Conservation (phyloP, 2,329 filamentous ascomycete species). For the Anthostomella pinea region DNA sequence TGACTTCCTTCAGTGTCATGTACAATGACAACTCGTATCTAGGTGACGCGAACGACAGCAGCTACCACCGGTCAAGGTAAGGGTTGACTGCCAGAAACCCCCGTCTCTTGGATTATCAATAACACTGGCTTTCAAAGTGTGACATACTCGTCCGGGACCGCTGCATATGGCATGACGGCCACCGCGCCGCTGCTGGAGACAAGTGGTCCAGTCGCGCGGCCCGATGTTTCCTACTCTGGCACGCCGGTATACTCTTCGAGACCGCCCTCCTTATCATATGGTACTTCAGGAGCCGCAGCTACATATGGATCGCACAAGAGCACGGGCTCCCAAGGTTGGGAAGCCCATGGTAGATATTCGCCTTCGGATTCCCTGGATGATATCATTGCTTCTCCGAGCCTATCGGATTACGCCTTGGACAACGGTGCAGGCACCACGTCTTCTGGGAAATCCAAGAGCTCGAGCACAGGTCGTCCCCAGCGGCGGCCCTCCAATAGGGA, state of each 20-base stretch:
- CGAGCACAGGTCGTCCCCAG: slow-evolving; percentile 53
- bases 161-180: slow-evolving; percentile 33
- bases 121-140: slow-evolving; percentile 41
- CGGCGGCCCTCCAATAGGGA: slow-evolving; percentile 76
- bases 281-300: slow-evolving; percentile 22
- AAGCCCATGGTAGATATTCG: slow-evolving; percentile 50
- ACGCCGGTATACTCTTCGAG: slow-evolving; percentile 42
- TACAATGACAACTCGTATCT: slow-evolving; percentile 29
- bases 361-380: slow-evolving; percentile 59
- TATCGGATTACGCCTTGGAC: slow-evolving; percentile 61
- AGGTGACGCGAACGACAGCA: slow-evolving; percentile 23
- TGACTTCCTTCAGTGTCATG: slow-evolving; percentile 30
- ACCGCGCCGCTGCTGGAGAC: slow-evolving; percentile 32
- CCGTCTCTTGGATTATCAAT: slow-evolving; percentile 22
- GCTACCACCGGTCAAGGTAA: slow-evolving; percentile 34
- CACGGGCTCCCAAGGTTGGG: slow-evolving; percentile 44
- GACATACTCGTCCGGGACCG: slow-evolving; percentile 39
- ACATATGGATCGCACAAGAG: slow-evolving; percentile 40
- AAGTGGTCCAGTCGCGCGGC: slow-evolving; percentile 37
- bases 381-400: slow-evolving; percentile 54
- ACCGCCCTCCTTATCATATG: slow-evolving; percentile 40
- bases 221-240: slow-evolving; percentile 39
- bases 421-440: slow-evolving; percentile 41
- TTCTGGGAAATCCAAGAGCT: slow-evolving; percentile 44
- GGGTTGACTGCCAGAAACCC: slow-evolving; percentile 20